phyloP scores from a whole-genome alignment of 352 stramenopile genomes.

The Globisporangium perplexum region DNA sequence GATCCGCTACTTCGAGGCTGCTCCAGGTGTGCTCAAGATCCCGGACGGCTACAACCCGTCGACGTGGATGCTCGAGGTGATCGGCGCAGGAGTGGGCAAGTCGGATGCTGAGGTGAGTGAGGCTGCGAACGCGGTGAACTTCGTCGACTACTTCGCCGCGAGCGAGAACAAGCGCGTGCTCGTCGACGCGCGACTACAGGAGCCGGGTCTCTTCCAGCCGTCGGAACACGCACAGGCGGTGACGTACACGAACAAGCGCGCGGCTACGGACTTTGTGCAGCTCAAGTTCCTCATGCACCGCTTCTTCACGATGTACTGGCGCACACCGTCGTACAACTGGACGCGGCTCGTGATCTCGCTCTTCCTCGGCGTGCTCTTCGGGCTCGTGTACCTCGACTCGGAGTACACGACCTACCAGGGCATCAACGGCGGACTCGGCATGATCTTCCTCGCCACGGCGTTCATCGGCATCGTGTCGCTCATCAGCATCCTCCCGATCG shows the following conservation, averaged over 20 bases:
- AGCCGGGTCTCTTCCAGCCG: not conserved
- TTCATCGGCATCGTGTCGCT: constrained; percentile 77
- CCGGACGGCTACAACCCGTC: constrained; percentile 1
- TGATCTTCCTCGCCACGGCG: constrained; percentile 70
- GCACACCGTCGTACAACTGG: constrained; percentile 84
- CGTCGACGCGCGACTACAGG: not conserved
- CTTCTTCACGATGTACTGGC: constrained; percentile 63
- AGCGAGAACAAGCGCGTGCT: not conserved
- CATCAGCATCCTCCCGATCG: constrained; percentile 58
- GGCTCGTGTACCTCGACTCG: constrained; percentile 24
- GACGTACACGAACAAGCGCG: constrained; percentile 26
- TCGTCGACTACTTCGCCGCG: not conserved
- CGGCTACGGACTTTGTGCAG: constrained; percentile 28
- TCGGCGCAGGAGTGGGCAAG: not conserved
- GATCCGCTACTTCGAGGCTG: constrained; percentile 26
- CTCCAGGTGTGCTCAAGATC: constrained; percentile 23
- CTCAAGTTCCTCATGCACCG: constrained; percentile 42
- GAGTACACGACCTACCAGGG: constrained; percentile 33
- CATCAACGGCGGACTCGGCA: constrained; percentile 38
- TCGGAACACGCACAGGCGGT: not conserved
- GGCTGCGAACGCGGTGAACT: not conserved
- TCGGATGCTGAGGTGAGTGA: not conserved
- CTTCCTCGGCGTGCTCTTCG: constrained; percentile 78
- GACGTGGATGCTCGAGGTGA: constrained; percentile 4
- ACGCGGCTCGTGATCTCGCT: constrained; percentile 66